Conservation (phyloP, 1,284 basidiomycete genomes). For the Salmacisia buchloeana region DNA sequence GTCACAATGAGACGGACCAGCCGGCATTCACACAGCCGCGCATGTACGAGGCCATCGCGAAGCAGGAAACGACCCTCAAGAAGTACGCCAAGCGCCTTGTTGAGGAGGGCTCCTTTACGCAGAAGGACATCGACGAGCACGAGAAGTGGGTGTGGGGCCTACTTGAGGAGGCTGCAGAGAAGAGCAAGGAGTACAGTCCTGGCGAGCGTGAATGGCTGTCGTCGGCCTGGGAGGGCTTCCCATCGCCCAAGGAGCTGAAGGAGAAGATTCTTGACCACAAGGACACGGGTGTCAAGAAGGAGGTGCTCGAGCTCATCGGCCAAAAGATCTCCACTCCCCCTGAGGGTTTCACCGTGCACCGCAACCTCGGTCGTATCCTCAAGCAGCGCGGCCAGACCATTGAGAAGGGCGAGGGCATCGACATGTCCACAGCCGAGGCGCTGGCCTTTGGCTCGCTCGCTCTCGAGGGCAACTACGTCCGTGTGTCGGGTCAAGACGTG, state of each 20-base stretch:
- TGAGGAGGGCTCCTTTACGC: conserved; percentile 86
- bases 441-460: conserved; percentile 91
- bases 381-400: conserved; percentile 78
- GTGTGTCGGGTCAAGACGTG: conserved; percentile 95
- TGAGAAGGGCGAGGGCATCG: conserved; percentile 83
- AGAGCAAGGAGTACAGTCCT: conserved; percentile 87
- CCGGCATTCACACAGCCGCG: conserved; percentile 97
- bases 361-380: conserved; percentile 91
- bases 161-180: conserved; percentile 86
- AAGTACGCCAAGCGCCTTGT: conserved; percentile 87
- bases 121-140: conserved; percentile 95
- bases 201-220: conserved; percentile 79
- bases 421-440: conserved; percentile 99
- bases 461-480: conserved; percentile 87
- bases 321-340: conserved; percentile 80
- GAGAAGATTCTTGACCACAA: conserved; percentile 85
- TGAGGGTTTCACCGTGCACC: conserved; percentile 75
- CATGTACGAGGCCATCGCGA: conserved; percentile 96
- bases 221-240: conserved; percentile 97
- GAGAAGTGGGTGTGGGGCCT: conserved; percentile 99
- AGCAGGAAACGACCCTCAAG: conserved; percentile 84
- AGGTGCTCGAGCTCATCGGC: conserved; percentile 77
- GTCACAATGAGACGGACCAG: conserved; percentile 99
- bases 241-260: conserved; percentile 88
- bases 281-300: conserved; percentile 73